Percentiles rank a stretch among this genome's conserved stretches.
Evolutionary conservation across 768 basidiomycete genomes (phyloP).

Genomic region (Cyclocybe aegerita): DNA sequence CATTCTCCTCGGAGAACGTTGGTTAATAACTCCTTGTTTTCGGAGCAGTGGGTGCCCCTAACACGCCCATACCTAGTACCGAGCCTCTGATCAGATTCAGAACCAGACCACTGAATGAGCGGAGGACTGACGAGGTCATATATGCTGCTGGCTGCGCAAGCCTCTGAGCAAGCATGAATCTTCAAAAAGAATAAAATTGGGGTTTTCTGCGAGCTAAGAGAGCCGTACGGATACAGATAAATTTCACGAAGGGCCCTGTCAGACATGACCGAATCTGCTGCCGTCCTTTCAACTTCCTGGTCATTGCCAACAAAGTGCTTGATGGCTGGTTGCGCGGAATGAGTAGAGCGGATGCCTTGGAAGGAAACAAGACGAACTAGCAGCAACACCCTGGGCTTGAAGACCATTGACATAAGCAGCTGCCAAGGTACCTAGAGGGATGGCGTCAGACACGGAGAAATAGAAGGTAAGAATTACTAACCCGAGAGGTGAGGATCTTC

Average conservation of each 20-base stretch:
- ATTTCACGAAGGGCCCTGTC: conserved; percentile 69
- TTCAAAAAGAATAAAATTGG: conserved; percentile 18
- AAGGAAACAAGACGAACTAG: conserved; percentile 33
- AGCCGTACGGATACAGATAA: conserved; percentile 64
- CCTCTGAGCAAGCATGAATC: conserved; percentile 70
- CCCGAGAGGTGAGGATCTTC: conserved; percentile 72
- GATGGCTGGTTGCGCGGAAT: conserved; percentile 39
- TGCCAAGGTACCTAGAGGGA: conserved; percentile 48
- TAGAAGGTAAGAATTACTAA: conserved; percentile 13
- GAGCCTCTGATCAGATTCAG: not conserved
- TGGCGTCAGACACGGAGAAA: conserved; percentile 1
- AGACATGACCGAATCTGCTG: conserved; percentile 62
- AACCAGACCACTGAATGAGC: not conserved
- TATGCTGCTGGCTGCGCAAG: conserved; percentile 59
- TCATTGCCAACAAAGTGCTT: conserved; percentile 78
- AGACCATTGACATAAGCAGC: conserved; percentile 70
- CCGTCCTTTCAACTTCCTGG: conserved; percentile 70
- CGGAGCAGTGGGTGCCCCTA: conserved; percentile 69
- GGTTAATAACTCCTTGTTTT: conserved; percentile 59
- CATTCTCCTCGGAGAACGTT: conserved; percentile 73
- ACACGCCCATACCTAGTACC: conserved; percentile 64
- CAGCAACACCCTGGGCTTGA: conserved; percentile 63
- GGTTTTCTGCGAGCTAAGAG: not conserved
- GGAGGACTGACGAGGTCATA: conserved; percentile 57
- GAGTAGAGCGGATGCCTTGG: not conserved